phyloP scores from a whole-genome alignment of 768 basidiomycete species.

The Floccularia luteovirens region DNA sequence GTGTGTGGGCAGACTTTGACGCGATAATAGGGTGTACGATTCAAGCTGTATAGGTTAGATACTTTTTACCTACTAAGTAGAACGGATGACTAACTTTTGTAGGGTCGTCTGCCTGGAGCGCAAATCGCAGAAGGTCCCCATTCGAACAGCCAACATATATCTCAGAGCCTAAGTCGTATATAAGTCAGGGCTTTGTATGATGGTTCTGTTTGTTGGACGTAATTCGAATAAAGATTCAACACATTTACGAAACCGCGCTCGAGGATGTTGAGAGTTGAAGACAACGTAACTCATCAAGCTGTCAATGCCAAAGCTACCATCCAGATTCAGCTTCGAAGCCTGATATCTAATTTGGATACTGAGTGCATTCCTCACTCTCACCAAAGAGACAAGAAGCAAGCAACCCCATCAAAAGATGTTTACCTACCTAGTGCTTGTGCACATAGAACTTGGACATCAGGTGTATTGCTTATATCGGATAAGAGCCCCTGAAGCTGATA shows the following conservation, averaged over 20 bases:
- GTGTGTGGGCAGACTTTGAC: constrained; percentile 58
- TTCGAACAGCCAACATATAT: constrained; percentile 84
- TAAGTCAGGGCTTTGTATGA: no score
- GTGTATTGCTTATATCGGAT: not conserved
- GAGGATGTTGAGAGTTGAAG: no score
- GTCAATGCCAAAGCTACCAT: no score
- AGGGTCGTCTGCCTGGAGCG: constrained; percentile 52
- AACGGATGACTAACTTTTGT: constrained; percentile 28
- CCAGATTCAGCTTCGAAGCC: no score
- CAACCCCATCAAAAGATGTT: not conserved
- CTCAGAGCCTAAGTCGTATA: constrained; percentile 51
- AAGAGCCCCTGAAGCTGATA: not conserved
- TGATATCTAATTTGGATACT: no score
- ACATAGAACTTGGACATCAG: constrained; percentile 29
- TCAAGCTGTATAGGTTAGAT: constrained; percentile 30
- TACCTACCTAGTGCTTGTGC: constrained; percentile 53
- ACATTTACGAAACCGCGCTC: no score
- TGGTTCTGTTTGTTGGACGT: no score
- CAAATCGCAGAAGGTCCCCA: constrained; percentile 77
- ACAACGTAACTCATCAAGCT: no score
- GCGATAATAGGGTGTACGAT: constrained; percentile 60
- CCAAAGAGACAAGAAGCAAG: not conserved
- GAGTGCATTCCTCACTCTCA: not conserved
- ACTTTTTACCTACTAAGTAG: not conserved
- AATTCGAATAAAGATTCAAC: no score